phyloP scores from a whole-genome alignment of 495 filamentous ascomycete genomes.

The Paragyromitra xinjiangensis region DNA sequence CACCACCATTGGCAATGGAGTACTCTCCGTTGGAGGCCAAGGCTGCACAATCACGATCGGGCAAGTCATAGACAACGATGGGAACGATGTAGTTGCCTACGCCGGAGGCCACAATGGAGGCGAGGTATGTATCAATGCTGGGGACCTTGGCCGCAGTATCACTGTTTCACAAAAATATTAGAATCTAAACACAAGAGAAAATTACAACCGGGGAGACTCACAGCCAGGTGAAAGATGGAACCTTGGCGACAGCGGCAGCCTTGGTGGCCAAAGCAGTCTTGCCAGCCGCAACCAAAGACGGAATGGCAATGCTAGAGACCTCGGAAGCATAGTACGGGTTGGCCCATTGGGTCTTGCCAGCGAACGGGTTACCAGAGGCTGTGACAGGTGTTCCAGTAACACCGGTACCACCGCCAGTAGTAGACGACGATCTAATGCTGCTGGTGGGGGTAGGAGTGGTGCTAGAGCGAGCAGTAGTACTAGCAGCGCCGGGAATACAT shows the following conservation, averaged over 20 bases:
- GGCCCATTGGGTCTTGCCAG: conserved; percentile 63
- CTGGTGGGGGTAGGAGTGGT: background rate
- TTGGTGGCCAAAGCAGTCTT: conserved; percentile 59
- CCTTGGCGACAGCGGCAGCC: conserved; percentile 68
- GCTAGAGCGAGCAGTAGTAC: conserved; percentile 10
- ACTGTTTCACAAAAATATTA: background rate
- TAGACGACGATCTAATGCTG: conserved; percentile 28
- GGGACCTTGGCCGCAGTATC: conserved; percentile 63
- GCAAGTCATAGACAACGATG: conserved; percentile 69
- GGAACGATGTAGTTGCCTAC: conserved; percentile 63
- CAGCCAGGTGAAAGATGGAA: conserved; percentile 78
- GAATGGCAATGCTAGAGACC: conserved; percentile 62
- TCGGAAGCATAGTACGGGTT: conserved; percentile 68
- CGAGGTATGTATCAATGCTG: conserved; percentile 61
- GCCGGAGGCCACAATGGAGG: conserved; percentile 61
- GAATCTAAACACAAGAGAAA: background rate
- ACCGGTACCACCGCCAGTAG: background rate
- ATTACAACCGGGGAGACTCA: conserved; percentile 59
- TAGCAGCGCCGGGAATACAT: conserved; percentile 34
- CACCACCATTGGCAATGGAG: conserved; percentile 61
- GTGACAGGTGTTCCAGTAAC: conserved; percentile 14
- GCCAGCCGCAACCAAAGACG: conserved; percentile 65
- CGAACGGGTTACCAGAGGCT: conserved; percentile 63
- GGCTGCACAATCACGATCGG: conserved; percentile 69
- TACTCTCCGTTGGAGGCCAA: conserved; percentile 74